Evolutionary conservation across 164 flowering plant species (phyloP), one percentile per base, ranked within the genome.

Genomic region (Vitis rotundifolia): DNA sequence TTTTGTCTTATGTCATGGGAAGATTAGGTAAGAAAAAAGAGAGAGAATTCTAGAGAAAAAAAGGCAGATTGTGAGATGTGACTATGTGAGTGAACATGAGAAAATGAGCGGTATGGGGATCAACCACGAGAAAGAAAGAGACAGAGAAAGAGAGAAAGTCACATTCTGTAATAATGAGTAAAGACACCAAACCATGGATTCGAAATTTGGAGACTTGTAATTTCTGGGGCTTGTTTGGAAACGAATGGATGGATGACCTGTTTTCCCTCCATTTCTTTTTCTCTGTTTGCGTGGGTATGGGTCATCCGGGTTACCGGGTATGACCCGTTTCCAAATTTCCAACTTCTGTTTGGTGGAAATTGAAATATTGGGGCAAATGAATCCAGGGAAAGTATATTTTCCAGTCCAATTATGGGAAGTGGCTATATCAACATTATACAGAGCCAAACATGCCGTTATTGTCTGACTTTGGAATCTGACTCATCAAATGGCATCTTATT

Each of bases 1-100:
- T 62, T 59, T 70, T 70, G 73, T 70, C 73, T 63, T 31, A 63
- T 55, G 47, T 61, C 66, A 69, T 49, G 58, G 1, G 26, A 9
- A 52, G 16, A 8, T 52, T 66, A 31, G 37, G 14, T 31, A 16
- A 29, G 9, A 2, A 60, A 6, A 61, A 15, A 8, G 58, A 29
- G 49, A 0, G 22, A 11, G 1, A 57, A 48, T 50, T 1, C 5
- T 22, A 69, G 49, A 60, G 64, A 60, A 56, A 49, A 19, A 13
- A 55, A 68, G 12, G 10, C 16, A 31, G 70, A 56, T 44, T 56
- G 61, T 56, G 26, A 22, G 26, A 22, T 22, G 26, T 22, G 26
- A 22, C 26, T 22, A 22, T 22, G 26, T 22, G 56, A 11, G 14
- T 13, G n/a, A 12, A 56, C 44, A 2, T 16, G 9, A 22, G 29